Conservation (phyloP, 140 eudicot genomes). For the Stevia rebaudiana region DNA sequence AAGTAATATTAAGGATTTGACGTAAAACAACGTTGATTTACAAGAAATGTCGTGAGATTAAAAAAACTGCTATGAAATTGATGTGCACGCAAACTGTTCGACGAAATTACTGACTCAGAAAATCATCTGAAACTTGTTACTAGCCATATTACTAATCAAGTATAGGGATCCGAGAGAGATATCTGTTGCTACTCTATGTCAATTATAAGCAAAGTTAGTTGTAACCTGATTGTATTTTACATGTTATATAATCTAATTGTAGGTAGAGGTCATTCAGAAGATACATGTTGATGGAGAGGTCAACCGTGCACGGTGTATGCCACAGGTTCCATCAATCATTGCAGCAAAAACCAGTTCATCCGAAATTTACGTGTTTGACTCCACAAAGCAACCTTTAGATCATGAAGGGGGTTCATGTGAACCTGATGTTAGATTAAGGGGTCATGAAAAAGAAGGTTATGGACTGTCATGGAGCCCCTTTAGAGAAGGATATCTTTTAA, state of each 20-base stretch:
- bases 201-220: not conserved
- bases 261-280: conserved; percentile 78
- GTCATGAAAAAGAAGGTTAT: conserved; percentile 93
- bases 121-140: not conserved
- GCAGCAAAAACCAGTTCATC: conserved; percentile 80
- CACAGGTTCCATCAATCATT: conserved; percentile 55
- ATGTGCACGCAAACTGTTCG: conserved; percentile 32
- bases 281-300: conserved; percentile 94
- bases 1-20: not conserved
- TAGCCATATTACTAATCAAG: not conserved
- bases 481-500: conserved; percentile 68
- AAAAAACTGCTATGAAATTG: not conserved
- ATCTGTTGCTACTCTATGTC: not conserved
- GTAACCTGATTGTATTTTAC: not conserved
- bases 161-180: not conserved
- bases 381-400: conserved; percentile 44
- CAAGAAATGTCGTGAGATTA: not conserved
- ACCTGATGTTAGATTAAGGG: conserved; percentile 75
- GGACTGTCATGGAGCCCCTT: conserved; percentile 94
- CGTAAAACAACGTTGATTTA: not conserved
- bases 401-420: conserved; percentile 50
- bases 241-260: conserved; percentile 4
- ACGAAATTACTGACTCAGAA: conserved; percentile 30
- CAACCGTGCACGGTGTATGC: conserved; percentile 86
- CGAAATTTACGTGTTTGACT: conserved; percentile 75